Conservation (phyloP, 345 rosid genomes). For the Laguncularia racemosa region DNA sequence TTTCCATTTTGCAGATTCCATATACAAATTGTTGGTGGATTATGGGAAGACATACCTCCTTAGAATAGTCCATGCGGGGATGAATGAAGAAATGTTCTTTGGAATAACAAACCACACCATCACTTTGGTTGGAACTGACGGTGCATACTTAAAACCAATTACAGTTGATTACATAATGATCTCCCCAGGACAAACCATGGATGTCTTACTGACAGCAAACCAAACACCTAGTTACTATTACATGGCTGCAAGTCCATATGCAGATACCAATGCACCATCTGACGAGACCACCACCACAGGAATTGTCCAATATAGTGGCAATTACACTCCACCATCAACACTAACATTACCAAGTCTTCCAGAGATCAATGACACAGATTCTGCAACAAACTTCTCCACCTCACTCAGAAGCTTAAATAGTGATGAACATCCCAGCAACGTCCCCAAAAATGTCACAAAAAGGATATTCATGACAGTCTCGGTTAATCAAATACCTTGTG, state of each 20-base stretch:
- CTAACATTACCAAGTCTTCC: constrained; percentile 25
- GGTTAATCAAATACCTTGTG: constrained; percentile 17
- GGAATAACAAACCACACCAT: constrained; percentile 26
- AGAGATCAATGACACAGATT: constrained; percentile 3
- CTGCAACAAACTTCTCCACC: constrained; percentile 11
- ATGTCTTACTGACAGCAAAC: constrained; percentile 28
- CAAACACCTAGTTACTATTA: constrained; percentile 21
- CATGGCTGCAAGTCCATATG: constrained; percentile 21
- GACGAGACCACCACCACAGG: constrained; percentile 24
- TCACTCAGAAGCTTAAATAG: constrained; percentile 13
- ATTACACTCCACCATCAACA: constrained; percentile 12
- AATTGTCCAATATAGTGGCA: constrained; percentile 26
- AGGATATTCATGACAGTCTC: constrained; percentile 16
- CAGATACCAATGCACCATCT: constrained; percentile 14
- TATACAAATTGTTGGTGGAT: constrained; percentile 3
- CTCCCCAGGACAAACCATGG: constrained; percentile 43
- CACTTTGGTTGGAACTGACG: constrained; percentile 25
- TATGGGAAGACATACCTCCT: constrained; percentile 24
- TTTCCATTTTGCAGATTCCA: no score
- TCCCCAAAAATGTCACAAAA: constrained; percentile 17
- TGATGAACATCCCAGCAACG: constrained; percentile 13
- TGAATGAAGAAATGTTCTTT: constrained; percentile 30
- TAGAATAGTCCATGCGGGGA: constrained; percentile 16
- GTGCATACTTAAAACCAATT: constrained; percentile 19
- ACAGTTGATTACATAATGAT: constrained; percentile 18